These are phyloP conservation scores for Macrolepiota dolichaula DNA, from an alignment of 768 basidiomycete genomes.

Conservation along the genomic window DNA sequence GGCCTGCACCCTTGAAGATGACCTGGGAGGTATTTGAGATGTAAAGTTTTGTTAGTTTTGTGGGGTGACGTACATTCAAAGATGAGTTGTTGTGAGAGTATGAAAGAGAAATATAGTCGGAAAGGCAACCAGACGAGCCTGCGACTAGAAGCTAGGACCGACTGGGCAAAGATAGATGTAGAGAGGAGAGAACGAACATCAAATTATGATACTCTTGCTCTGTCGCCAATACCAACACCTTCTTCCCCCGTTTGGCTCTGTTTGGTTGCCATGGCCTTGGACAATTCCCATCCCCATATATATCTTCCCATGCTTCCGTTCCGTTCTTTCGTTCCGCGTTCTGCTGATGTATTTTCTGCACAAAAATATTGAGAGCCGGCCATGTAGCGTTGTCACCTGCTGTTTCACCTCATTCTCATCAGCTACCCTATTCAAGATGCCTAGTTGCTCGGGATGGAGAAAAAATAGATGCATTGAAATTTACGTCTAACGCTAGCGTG, in stretches of 20 bases:
- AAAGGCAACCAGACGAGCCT: conserved; percentile 4
- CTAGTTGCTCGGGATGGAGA: too few species aligned
- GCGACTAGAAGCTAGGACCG: conserved; percentile 2
- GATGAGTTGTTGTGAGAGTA: neutral
- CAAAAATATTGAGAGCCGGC: neutral
- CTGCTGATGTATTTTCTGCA: neutral
- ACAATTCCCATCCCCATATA: neutral
- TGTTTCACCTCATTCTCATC: too few species aligned
- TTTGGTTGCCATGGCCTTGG: neutral
- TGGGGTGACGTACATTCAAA: conserved; percentile 2
- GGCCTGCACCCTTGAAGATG: conserved; percentile 28
- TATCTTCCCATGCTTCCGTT: neutral
- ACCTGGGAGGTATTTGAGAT: conserved; percentile 15
- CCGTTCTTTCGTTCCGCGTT: neutral
- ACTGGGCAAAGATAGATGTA: neutral
- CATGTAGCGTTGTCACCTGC: neutral
- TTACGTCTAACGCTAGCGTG: neutral
- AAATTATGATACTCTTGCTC: neutral
- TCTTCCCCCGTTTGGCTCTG: neutral
- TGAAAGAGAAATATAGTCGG: neutral
- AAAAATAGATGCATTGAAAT: too few species aligned
- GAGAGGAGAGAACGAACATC: neutral
- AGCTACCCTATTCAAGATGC: too few species aligned
- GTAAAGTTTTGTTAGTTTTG: neutral
- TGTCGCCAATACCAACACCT: neutral